Percentiles rank a stretch among this genome's conserved stretches.
phyloP scores from a whole-genome alignment of 345 rosid species.

The Ricinus communis region DNA sequence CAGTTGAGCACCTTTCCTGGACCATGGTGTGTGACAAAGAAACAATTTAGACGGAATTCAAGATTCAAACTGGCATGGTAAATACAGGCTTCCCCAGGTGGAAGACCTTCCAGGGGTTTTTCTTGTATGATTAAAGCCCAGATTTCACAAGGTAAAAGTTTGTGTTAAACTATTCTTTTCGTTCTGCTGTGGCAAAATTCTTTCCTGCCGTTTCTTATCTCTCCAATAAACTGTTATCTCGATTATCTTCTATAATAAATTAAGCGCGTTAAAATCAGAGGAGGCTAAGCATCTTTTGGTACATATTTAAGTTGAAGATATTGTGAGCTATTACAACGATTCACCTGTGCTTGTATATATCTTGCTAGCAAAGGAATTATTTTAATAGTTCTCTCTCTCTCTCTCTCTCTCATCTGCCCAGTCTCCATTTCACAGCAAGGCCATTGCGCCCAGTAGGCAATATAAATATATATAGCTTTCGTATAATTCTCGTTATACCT shows the following conservation, averaged over 20 bases:
- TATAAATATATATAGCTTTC: no score
- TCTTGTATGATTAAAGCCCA: not conserved
- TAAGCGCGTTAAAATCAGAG: not conserved
- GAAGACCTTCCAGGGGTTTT: not conserved
- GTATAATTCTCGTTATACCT: no score
- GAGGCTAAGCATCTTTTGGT: not conserved
- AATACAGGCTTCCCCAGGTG: conserved; percentile 13
- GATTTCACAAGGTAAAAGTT: not conserved
- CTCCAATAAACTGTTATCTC: not conserved
- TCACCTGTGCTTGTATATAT: not conserved
- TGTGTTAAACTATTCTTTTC: not conserved
- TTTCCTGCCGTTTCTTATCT: not conserved
- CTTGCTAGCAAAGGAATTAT: not conserved
- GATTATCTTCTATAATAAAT: not conserved
- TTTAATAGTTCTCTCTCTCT: not conserved
- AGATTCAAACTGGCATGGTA: conserved; percentile 57
- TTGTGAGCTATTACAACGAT: not conserved
- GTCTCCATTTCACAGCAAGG: no score
- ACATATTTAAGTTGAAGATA: not conserved
- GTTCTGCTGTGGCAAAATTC: no score
- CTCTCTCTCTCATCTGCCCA: no score
- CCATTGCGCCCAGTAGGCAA: no score
- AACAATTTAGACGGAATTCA: conserved; percentile 61
- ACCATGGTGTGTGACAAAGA: conserved; percentile 76
- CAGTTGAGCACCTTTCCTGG: conserved; percentile 87